Percentiles rank a stretch among this genome's conserved stretches.
These are phyloP conservation scores for Mesembryanthemum crystallinum DNA, from an alignment of 148 eudicot species.

Conservation along the genomic window DNA sequence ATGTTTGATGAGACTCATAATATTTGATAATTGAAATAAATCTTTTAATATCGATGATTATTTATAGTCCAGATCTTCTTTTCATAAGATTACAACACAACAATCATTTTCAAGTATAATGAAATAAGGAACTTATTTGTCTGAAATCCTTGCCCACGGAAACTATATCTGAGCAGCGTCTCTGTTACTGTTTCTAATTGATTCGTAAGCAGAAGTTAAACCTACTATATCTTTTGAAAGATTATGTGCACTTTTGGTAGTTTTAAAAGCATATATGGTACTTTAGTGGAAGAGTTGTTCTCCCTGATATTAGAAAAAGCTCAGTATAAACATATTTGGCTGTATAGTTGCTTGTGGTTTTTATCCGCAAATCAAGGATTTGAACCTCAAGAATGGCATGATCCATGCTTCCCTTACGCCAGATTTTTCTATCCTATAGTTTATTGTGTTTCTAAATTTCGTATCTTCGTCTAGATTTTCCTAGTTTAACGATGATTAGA, in stretches of 20 bases:
- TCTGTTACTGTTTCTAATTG: not conserved
- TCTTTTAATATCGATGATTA: not conserved
- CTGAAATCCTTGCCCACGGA: not conserved
- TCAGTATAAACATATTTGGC: conserved; percentile 15
- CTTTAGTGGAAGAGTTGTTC: conserved; percentile 26
- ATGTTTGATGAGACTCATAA: conserved; percentile 1
- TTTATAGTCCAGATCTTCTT: conserved; percentile 12
- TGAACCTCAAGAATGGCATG: conserved; percentile 15
- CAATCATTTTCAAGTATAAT: not conserved
- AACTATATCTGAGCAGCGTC: not conserved
- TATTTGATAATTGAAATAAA: conserved; percentile 10
- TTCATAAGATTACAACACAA: not conserved
- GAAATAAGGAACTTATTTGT: not conserved
- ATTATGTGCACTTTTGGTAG: conserved; percentile 12
- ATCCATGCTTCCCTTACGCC: conserved; percentile 4
- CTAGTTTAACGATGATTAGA: conserved; percentile 13
- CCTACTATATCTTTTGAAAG: conserved; percentile 13
- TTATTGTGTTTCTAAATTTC: not conserved
- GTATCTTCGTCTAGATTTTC: conserved; percentile 2
- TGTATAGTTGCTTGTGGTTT: conserved; percentile 19
- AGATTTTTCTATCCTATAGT: not conserved
- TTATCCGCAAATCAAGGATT: conserved; percentile 9
- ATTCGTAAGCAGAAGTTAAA: conserved; percentile 7
- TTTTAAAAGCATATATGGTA: conserved; percentile 5
- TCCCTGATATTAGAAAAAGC: not conserved